These are phyloP conservation scores for Vaccinium corymbosum DNA, from an alignment of 148 eudicot genomes.

Conservation along the genomic window DNA sequence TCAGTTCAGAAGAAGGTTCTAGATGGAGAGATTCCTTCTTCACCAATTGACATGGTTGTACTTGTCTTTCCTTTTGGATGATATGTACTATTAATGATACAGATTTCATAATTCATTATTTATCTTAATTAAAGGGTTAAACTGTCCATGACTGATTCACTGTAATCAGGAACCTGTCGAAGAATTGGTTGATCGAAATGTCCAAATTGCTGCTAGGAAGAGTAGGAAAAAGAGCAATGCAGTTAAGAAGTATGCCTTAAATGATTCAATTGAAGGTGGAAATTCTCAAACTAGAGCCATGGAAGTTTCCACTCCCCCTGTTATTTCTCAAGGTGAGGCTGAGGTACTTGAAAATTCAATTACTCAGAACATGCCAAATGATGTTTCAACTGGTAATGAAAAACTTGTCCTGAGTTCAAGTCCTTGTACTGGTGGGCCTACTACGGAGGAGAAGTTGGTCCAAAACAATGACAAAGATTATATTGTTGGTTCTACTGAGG, in stretches of 20 bases:
- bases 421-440: constrained; percentile 21
- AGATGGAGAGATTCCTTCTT: constrained; percentile 21
- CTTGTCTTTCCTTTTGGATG: constrained; percentile 20
- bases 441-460: constrained; percentile 17
- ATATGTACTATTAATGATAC: constrained; percentile 15
- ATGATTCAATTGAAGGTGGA: constrained; percentile 32
- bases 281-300: constrained; percentile 26
- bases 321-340: constrained; percentile 31
- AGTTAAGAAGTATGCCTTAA: constrained; percentile 40
- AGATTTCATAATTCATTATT: background rate
- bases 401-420: constrained; percentile 23
- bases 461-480: constrained; percentile 24
- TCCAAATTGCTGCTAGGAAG: constrained; percentile 47
- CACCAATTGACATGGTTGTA: constrained; percentile 45
- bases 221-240: constrained; percentile 54
- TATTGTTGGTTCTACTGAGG: constrained; percentile 24
- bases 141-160: constrained; percentile 34
- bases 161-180: constrained; percentile 51
- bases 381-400: constrained; percentile 23
- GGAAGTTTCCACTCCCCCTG: constrained; percentile 30
- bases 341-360: constrained; percentile 24
- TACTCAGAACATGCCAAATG: constrained; percentile 20
- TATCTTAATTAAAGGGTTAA: background rate
- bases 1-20: constrained; percentile 28
- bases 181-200: constrained; percentile 33